A percentile compares a stretch with the other conserved stretches of the same genome.
Evolutionary conservation across 352 stramenopile genomes (phyloP).

Genomic region (Phytophthora ramorum): DNA sequence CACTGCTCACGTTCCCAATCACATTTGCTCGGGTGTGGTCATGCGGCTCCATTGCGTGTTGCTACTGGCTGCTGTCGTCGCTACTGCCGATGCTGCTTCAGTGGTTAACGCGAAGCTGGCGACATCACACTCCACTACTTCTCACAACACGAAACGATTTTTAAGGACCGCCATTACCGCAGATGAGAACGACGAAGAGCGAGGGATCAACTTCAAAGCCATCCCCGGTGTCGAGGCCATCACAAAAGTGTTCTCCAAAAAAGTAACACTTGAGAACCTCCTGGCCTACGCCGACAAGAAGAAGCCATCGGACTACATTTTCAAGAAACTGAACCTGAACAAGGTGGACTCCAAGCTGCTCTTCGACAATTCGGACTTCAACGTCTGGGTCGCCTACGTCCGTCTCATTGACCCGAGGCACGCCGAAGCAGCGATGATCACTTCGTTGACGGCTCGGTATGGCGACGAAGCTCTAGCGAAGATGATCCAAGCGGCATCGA

Average conservation of each 20-base stretch:
- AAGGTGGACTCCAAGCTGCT: constrained; percentile 3
- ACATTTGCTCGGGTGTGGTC: too few species aligned
- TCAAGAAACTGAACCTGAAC: constrained; percentile 11
- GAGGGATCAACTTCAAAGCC: not conserved
- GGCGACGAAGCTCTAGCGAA: constrained; percentile 3
- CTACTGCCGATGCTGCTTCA: not conserved
- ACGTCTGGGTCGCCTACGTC: constrained; percentile 7
- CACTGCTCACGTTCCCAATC: not conserved
- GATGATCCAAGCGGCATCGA: constrained; percentile 5
- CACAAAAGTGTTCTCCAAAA: not conserved
- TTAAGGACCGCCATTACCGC: not conserved
- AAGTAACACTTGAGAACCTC: constrained; percentile 5
- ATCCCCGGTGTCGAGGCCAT: constrained; percentile 4
- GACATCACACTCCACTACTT: not conserved
- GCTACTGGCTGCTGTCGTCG: not conserved
- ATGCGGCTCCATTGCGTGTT: constrained; percentile 3
- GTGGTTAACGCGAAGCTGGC: not conserved
- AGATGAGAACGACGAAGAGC: constrained; percentile 7
- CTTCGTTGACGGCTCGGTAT: constrained; percentile 2
- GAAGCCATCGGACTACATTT: constrained; percentile 1
- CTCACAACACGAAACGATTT: not conserved
- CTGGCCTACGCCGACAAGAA: not conserved
- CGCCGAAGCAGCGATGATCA: not conserved
- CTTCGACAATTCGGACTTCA: constrained; percentile 15
- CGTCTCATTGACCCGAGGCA: not conserved